phyloP scores from a whole-genome alignment of 108 stramenopile genomes.

The Thalassiosira profunda region DNA sequence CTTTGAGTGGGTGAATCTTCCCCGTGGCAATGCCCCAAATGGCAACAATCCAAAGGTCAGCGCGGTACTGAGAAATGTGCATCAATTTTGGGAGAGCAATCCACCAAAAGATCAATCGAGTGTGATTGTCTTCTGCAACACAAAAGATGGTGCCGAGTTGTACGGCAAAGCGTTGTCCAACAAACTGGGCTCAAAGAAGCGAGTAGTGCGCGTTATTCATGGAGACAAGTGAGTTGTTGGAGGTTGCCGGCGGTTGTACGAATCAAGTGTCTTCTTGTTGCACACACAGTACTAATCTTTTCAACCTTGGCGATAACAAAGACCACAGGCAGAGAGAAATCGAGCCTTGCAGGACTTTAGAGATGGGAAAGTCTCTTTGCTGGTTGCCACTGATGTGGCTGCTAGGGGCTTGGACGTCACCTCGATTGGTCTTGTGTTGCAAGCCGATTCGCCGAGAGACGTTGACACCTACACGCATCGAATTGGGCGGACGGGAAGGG shows the following conservation, averaged over 20 bases:
- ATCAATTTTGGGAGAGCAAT: constrained; percentile 13
- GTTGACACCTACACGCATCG: constrained; percentile 97
- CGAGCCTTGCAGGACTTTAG: constrained; percentile 93
- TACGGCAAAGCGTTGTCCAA: background rate
- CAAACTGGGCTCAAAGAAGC: background rate
- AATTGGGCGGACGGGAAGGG: constrained; percentile 97
- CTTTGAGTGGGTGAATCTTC: constrained; percentile 21
- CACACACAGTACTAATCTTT: too few species aligned
- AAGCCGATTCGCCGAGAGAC: constrained; percentile 97
- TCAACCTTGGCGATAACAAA: too few species aligned
- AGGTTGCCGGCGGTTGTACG: too few species aligned
- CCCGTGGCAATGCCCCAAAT: background rate
- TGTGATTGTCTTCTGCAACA: constrained; percentile 35
- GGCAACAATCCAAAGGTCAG: constrained; percentile 1
- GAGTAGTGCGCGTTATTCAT: constrained; percentile 18
- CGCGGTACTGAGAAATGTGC: constrained; percentile 15
- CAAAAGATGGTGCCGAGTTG: constrained; percentile 18
- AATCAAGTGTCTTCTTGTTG: too few species aligned
- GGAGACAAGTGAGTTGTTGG: too few species aligned
- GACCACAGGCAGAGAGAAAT: constrained; percentile 81
- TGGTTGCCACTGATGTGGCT: constrained; percentile 98
- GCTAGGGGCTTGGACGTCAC: constrained; percentile 95
- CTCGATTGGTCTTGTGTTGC: constrained; percentile 94
- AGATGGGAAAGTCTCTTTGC: constrained; percentile 88
- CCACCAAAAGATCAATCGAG: constrained; percentile 2